A percentile compares a stretch with the other conserved stretches of the same genome.
Evolutionary conservation across 2,329 filamentous ascomycete genomes (phyloP).

Genomic region (Pezizomycotina sp.): DNA sequence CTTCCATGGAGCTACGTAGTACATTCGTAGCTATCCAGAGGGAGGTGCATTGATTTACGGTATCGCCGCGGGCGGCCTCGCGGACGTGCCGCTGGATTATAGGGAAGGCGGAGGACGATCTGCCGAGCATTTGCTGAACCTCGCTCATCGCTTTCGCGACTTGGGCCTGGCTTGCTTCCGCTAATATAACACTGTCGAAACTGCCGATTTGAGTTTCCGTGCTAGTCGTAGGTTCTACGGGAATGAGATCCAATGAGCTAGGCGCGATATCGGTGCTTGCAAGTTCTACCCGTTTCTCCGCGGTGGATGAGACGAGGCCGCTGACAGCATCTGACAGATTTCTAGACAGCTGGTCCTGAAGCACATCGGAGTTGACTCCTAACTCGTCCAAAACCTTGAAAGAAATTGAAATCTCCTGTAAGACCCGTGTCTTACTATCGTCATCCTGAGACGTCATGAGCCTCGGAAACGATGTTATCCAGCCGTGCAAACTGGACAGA

Average conservation of each 20-base stretch:
- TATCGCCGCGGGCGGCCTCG: conserved; percentile 18
- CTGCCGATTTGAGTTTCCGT: too few relatives aligned
- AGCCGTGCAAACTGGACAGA: conserved; percentile 32
- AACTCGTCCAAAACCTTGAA: conserved; percentile 49
- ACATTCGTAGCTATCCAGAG: conserved; percentile 25
- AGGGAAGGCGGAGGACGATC: conserved; percentile 35
- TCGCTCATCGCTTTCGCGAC: conserved; percentile 42
- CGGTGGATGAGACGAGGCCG: conserved; percentile 28
- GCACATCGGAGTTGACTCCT: conserved; percentile 45
- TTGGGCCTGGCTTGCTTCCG: conserved; percentile 47
- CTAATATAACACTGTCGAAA: conserved; percentile 33
- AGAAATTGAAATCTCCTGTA: conserved; percentile 61
- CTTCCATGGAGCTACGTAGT: conserved; percentile 26
- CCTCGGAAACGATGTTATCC: conserved; percentile 64
- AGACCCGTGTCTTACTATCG: conserved; percentile 50
- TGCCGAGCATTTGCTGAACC: conserved; percentile 41
- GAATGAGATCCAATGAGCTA: conserved; percentile 16
- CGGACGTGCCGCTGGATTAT: conserved; percentile 23
- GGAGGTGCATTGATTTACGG: conserved; percentile 21
- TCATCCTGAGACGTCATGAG: conserved; percentile 76
- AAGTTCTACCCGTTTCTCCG: conserved; percentile 5
- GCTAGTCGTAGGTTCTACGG: conserved; percentile 2
- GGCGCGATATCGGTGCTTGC: conserved; percentile 11
- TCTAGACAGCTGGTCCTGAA: conserved; percentile 50
- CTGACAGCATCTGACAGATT: conserved; percentile 60